These are phyloP conservation scores for Dendrobium officinale DNA, from an alignment of 106 monocot species.

Conservation along the genomic window DNA sequence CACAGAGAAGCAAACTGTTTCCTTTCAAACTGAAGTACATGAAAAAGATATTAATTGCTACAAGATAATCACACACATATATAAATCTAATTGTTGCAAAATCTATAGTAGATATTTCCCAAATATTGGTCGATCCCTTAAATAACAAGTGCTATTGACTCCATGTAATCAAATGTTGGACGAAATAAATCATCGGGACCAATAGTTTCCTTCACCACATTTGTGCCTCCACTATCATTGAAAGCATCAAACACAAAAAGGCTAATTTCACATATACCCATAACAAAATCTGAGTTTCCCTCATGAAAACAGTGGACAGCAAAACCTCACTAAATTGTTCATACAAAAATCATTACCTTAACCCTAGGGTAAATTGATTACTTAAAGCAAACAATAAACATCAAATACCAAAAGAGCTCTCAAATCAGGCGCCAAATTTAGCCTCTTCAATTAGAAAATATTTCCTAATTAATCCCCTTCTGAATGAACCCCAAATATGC, in stretches of 20 bases:
- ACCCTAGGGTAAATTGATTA: too few relatives aligned
- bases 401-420: too few relatives aligned
- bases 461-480: too few relatives aligned
- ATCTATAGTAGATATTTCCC: slow-evolving; percentile 78
- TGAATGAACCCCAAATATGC: too few relatives aligned
- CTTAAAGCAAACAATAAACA: too few relatives aligned
- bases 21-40: neutral
- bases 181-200: slow-evolving; percentile 63
- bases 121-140: slow-evolving; percentile 80
- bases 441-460: too few relatives aligned
- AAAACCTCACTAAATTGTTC: too few relatives aligned
- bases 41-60: neutral
- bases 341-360: too few relatives aligned
- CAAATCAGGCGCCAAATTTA: too few relatives aligned
- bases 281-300: slow-evolving; percentile 47
- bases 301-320: too few relatives aligned
- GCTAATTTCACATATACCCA: slow-evolving; percentile 77
- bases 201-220: slow-evolving; percentile 39
- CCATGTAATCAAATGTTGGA: slow-evolving; percentile 85
- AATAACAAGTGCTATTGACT: slow-evolving; percentile 77
- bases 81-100: neutral
- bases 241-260: slow-evolving; percentile 66
- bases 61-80: neutral
- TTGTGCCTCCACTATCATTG: slow-evolving; percentile 17
- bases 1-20: neutral